Evolutionary conservation across 2,329 filamentous ascomycete species (phyloP).

Genomic region (Monosporascus cannonballus): DNA sequence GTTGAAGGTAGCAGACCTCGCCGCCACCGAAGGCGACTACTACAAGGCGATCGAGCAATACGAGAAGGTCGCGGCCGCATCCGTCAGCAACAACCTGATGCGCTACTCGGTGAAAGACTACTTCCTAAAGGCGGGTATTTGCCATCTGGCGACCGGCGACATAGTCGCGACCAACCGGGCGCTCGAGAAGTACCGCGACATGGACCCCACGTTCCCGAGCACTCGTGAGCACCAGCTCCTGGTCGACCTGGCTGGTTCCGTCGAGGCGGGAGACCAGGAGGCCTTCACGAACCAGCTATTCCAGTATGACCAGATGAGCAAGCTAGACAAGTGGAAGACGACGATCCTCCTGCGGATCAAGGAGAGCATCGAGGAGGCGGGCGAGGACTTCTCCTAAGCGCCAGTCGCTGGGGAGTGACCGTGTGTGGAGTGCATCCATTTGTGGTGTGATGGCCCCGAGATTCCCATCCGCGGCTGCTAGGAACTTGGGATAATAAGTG

Average conservation of each 20-base stretch:
- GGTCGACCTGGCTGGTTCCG: slow-evolving; percentile 65
- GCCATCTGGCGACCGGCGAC: slow-evolving; percentile 70
- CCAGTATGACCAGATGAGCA: slow-evolving; percentile 86
- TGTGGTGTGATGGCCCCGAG: not conserved
- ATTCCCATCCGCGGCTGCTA: too few relatives aligned
- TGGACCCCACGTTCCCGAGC: slow-evolving; percentile 69
- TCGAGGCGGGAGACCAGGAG: slow-evolving; percentile 75
- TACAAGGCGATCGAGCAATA: slow-evolving; percentile 75
- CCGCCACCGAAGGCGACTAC: slow-evolving; percentile 78
- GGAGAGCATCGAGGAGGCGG: slow-evolving; percentile 62
- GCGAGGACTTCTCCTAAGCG: slow-evolving; percentile 26
- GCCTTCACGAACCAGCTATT: slow-evolving; percentile 80
- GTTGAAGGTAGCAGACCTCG: slow-evolving; percentile 85
- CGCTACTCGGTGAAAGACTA: slow-evolving; percentile 94
- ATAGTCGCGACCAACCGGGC: slow-evolving; percentile 73
- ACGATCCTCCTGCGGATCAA: slow-evolving; percentile 77
- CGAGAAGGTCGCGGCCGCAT: slow-evolving; percentile 73
- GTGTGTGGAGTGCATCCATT: not conserved
- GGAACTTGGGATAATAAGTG: too few relatives aligned
- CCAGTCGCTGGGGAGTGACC: not conserved
- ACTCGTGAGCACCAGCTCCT: slow-evolving; percentile 80
- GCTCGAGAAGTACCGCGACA: slow-evolving; percentile 73
- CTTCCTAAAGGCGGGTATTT: slow-evolving; percentile 89
- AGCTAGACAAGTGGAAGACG: slow-evolving; percentile 97
- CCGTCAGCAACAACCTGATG: slow-evolving; percentile 86